These are phyloP conservation scores for Hondaea fermentalgiana DNA, from an alignment of 108 stramenopile species.

Conservation along the genomic window DNA sequence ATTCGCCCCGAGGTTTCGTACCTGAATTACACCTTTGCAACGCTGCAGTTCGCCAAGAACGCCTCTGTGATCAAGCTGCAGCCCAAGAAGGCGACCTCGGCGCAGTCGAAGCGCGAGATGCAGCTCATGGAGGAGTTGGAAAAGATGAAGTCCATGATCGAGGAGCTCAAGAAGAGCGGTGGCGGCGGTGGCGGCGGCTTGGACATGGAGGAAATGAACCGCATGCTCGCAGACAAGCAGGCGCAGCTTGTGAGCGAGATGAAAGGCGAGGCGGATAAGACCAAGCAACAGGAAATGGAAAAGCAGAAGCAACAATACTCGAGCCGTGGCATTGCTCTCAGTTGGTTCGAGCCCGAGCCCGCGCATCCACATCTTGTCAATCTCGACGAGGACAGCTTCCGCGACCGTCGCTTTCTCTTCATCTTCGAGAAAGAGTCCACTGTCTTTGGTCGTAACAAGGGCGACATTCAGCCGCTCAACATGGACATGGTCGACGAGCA, in stretches of 20 bases:
- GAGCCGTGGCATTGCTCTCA: conserved; percentile 36
- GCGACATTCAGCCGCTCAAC: conserved; percentile 53
- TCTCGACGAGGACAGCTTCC: conserved; percentile 53
- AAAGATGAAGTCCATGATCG: conserved; percentile 45
- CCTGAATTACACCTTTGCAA: conserved; percentile 49
- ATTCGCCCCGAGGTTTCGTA: conserved; percentile 52
- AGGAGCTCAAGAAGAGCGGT: conserved; percentile 24
- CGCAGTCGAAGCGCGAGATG: conserved; percentile 40
- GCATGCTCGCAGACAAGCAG: conserved; percentile 39
- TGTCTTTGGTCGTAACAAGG: conserved; percentile 33
- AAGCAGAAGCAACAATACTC: conserved; percentile 47
- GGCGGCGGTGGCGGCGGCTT: conserved; percentile 22
- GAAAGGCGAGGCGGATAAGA: neutral
- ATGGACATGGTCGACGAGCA: conserved; percentile 35
- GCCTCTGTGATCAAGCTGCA: conserved; percentile 51
- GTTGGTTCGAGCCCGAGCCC: conserved; percentile 34
- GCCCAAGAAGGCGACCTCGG: conserved; percentile 54
- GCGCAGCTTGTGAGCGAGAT: conserved; percentile 19
- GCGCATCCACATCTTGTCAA: conserved; percentile 40
- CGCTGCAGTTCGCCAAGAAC: conserved; percentile 52
- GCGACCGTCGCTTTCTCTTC: conserved; percentile 50
- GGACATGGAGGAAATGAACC: conserved; percentile 19
- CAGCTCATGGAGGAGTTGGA: conserved; percentile 48
- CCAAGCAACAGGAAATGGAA: conserved; percentile 42
- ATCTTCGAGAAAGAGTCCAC: conserved; percentile 36